Base-by-base conservation (phyloP, 805 yeast species). In the Starmerella cellae region DNA sequence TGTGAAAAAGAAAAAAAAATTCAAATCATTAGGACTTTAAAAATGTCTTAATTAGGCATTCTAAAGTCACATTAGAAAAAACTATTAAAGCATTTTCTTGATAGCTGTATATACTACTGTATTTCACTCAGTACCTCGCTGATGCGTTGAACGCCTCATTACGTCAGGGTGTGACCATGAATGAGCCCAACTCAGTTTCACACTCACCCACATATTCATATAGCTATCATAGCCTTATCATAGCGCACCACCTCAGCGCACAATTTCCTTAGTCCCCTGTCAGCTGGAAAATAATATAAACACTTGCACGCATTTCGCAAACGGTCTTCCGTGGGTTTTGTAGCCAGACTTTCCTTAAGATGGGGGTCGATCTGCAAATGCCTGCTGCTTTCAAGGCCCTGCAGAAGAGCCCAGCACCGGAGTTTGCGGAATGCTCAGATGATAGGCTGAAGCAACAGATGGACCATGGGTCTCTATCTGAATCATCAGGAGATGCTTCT, bases 331-430 rank as follows among this genome's bases (percentile, higher is more conserved):
- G n/a, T n/a, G n/a, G n/a, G n/a, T n/a, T n/a, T n/a, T n/a, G 28
- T 9, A 24, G 10, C 32, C n/a, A 22, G 19, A 8, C 13, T 31
- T 10, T 10, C 17, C 36, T 23, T 9, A 10, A 20, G 4, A 52
- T 52, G 55, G 45, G 50, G 30, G 43, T 42, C 37, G 48, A 42
- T 30, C 45, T 54, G 26, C 52, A 44, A 19, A 54, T 54, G 58
- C 56, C 58, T 6, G 53, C 55, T 29, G 58, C 58, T 18, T 51
- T 54, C 44, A 44, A 49, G 37, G 57, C 57, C 13, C 45, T 52
- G 31, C 54, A 43, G 37, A 39, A 41, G 37, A 40, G 33, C 30
- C 33, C 19, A 18, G 31, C 14, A 37, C 18, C 14, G 40, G 18
- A 17, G 24, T 22, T 19, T n/a, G 21, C 11, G 39, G 37, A 19